Evolutionary conservation across 2,329 filamentous ascomycete genomes (phyloP).

Genomic region (Bipolaris bicolor): DNA sequence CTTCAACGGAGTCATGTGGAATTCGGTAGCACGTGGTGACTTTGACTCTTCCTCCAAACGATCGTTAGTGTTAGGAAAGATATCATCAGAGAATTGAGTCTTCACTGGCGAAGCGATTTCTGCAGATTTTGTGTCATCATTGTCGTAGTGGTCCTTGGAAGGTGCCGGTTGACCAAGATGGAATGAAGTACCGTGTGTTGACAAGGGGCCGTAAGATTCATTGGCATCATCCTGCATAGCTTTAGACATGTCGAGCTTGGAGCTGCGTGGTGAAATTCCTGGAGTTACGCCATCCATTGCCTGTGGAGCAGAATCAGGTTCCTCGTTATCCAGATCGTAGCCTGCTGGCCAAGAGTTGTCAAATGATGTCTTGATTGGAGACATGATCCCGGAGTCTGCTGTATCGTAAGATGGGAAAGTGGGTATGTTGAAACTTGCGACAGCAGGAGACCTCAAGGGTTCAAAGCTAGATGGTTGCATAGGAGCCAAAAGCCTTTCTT

Average conservation of each 20-base stretch:
- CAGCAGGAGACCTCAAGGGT: constrained; percentile 38
- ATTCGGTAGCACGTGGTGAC: constrained; percentile 44
- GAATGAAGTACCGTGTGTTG: constrained; percentile 29
- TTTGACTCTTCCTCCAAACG: constrained; percentile 46
- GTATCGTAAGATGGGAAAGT: constrained; percentile 23
- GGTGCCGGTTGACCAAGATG: constrained; percentile 11
- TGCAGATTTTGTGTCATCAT: constrained; percentile 12
- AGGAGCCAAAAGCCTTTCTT: constrained; percentile 25
- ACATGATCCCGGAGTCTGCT: constrained; percentile 31
- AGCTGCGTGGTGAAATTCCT: constrained; percentile 33
- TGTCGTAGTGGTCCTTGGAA: not conserved
- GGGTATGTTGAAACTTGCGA: constrained; percentile 21
- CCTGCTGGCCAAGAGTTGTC: constrained; percentile 39
- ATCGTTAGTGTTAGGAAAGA: constrained; percentile 34
- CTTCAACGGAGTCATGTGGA: constrained; percentile 48
- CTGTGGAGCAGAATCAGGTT: constrained; percentile 16
- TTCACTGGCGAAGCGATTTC: constrained; percentile 49
- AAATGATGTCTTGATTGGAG: constrained; percentile 41
- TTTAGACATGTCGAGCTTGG: constrained; percentile 28
- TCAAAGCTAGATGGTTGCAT: constrained; percentile 30
- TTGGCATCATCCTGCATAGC: constrained; percentile 12
- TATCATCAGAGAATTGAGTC: constrained; percentile 44
- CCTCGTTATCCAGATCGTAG: constrained; percentile 27
- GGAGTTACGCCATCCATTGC: constrained; percentile 18
- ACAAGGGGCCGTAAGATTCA: constrained; percentile 29